A percentile compares a stretch with the other conserved stretches of the same genome.
Evolutionary conservation across 257 asterid genomes (phyloP).

Genomic region (Ehretia macrophylla): DNA sequence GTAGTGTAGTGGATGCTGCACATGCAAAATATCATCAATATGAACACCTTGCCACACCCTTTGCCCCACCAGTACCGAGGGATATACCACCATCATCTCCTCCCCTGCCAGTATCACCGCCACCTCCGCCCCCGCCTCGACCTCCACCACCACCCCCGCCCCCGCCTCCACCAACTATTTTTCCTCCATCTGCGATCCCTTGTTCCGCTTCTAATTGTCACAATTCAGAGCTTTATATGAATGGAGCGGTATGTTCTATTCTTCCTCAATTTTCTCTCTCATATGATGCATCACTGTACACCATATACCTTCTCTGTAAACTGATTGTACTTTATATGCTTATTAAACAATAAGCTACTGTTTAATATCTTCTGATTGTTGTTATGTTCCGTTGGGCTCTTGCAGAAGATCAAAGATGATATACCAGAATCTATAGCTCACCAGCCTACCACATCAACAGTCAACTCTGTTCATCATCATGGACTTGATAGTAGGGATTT

Average conservation of each 20-base stretch:
- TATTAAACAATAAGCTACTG: too few relatives aligned
- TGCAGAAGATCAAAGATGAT: conserved; percentile 45
- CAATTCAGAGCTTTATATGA: conserved; percentile 34
- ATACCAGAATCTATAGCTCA: conserved; percentile 30
- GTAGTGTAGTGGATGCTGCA: conserved; percentile 28
- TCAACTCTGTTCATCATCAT: conserved; percentile 38
- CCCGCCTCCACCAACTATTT: conserved; percentile 28
- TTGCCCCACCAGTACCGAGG: conserved; percentile 35
- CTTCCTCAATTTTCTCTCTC: not conserved
- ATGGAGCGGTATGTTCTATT: conserved; percentile 43
- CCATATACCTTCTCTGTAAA: too few relatives aligned
- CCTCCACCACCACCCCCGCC: conserved; percentile 34
- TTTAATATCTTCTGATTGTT: not conserved
- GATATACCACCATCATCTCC: conserved; percentile 45
- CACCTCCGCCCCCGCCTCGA: conserved; percentile 33
- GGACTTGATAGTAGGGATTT: conserved; percentile 39
- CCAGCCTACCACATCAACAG: conserved; percentile 36
- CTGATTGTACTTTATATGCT: too few relatives aligned
- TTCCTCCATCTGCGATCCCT: conserved; percentile 32
- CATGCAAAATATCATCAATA: conserved; percentile 29
- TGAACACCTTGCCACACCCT: conserved; percentile 24
- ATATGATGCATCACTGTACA: not conserved
- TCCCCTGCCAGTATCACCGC: conserved; percentile 44
- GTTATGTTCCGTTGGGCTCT: conserved; percentile 14
- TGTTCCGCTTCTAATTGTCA: conserved; percentile 30